Conservation (phyloP, 73 alveolate species). For the Paramecium tetraurelia region DNA sequence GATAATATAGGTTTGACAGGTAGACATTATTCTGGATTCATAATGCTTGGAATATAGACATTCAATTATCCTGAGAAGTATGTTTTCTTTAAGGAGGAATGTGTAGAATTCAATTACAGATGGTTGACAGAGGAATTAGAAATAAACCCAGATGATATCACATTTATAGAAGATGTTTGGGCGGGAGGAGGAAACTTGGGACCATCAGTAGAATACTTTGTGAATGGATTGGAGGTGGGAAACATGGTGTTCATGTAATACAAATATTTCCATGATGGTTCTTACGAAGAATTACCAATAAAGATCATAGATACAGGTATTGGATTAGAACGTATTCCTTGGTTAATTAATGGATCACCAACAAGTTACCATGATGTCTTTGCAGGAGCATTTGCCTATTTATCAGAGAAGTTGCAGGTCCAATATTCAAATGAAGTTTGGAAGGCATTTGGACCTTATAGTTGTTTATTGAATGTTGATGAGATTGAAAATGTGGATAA, state of each 20-base stretch:
- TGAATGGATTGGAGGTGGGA: slow-evolving; percentile 97
- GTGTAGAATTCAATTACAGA: slow-evolving; percentile 95
- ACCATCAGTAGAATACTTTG: slow-evolving; percentile 97
- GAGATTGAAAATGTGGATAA: slow-evolving; percentile 95
- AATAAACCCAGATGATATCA: slow-evolving; percentile 93
- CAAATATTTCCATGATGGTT: slow-evolving; percentile 97
- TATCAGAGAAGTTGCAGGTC: slow-evolving; percentile 76
- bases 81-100: slow-evolving; percentile 95
- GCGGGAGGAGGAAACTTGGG: slow-evolving; percentile 99
- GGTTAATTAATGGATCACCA: slow-evolving; percentile 97
- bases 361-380: slow-evolving; percentile 95
- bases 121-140: slow-evolving; percentile 96
- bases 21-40: slow-evolving; percentile 97
- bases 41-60: slow-evolving; percentile 97
- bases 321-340: slow-evolving; percentile 98
- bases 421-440: slow-evolving; percentile 84
- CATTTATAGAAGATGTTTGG: slow-evolving; percentile 99
- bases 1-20: slow-evolving; percentile 99
- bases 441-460: slow-evolving; percentile 96
- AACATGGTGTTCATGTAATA: slow-evolving; percentile 98
- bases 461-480: slow-evolving; percentile 92
- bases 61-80: slow-evolving; percentile 93
- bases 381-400: slow-evolving; percentile 79
- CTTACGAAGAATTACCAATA: slow-evolving; percentile 91
- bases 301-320: slow-evolving; percentile 96